Conservation (phyloP, 495 filamentous ascomycete genomes). For the Chaetomium cochliodes region DNA sequence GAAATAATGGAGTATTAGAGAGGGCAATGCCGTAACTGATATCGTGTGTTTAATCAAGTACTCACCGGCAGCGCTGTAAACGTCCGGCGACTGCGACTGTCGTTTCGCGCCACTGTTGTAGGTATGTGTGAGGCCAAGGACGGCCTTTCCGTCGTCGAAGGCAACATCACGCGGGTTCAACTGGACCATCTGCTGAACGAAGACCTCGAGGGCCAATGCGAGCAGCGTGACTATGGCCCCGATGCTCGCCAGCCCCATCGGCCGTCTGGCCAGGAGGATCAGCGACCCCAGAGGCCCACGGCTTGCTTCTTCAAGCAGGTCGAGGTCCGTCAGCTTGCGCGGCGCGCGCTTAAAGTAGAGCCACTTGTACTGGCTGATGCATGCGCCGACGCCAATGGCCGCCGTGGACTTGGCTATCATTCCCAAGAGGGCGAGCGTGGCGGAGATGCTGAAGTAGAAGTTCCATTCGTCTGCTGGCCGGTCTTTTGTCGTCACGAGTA, state of each 20-base stretch:
- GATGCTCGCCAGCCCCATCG: slow-evolving; percentile 14
- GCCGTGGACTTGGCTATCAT: slow-evolving; percentile 43
- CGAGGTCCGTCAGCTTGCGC: slow-evolving; percentile 43
- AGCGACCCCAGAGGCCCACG: slow-evolving; percentile 30
- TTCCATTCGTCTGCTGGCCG: slow-evolving; percentile 41
- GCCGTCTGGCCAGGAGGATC: slow-evolving; percentile 15
- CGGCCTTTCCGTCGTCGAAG: slow-evolving; percentile 1
- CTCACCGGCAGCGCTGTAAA: too few species aligned
- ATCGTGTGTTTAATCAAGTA: neutral
- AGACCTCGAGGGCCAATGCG: slow-evolving; percentile 23
- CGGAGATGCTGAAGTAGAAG: slow-evolving; percentile 46
- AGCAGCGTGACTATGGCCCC: slow-evolving; percentile 26
- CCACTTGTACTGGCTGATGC: slow-evolving; percentile 51
- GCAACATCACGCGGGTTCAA: slow-evolving; percentile 11
- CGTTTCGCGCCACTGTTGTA: slow-evolving; percentile 2
- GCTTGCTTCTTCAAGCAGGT: slow-evolving; percentile 45
- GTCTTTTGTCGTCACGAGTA: slow-evolving; percentile 41
- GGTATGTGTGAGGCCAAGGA: slow-evolving; percentile 9
- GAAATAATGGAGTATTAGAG: neutral
- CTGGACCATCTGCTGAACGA: slow-evolving; percentile 26
- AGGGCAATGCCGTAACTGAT: neutral
- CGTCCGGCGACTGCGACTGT: too few species aligned
- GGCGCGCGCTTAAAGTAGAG: slow-evolving; percentile 41
- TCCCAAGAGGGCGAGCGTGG: slow-evolving; percentile 46
- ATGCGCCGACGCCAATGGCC: slow-evolving; percentile 40